Base-by-base conservation (phyloP, 1,284 basidiomycete genomes). In the Ganoderma lucidum region DNA sequence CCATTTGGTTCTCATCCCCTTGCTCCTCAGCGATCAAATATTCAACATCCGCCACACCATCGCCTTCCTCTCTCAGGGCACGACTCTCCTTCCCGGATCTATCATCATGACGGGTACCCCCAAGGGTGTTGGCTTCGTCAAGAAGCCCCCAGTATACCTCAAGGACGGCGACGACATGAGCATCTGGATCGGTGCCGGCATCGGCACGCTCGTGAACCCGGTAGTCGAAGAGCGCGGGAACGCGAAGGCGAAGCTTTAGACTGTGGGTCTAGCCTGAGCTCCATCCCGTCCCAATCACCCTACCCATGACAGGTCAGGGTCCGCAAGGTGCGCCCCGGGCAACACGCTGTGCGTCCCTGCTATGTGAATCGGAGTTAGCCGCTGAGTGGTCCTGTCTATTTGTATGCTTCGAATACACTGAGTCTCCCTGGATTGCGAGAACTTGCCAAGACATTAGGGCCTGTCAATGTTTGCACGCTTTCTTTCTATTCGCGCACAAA, bases 91-190 rank as follows among this genome's bases (percentile, higher is more conserved):
- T 70, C 88, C 93, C 0, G 96, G 96, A 0, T 90, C 92, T 0
- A 83, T 96, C 71, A 93, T 96, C 75, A 86, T 95, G 75, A 96
- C 94, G 61, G 92, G 91, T 3, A 93, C 92, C 1, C 92, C 92
- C 0, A 89, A 87, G 71, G 90, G 93, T 32, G 93, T 96, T 41
- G 95, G 95, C 0, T 94, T 92, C 73, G 90, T 90, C 53, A 87
- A 86, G 76, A 88, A 89, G 59, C 93, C 93, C 0, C 86, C 90
- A 0, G 67, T 92, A 12, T 93, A 88, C 77, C 83, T 97, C 41
- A 90, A 91, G 79, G 81, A 94, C 71, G 94, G 94, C 0, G 96
- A 97, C 74, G 86, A 87, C 53, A 87, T 94, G 71, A 83, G 83
- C 17, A 88, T 92, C 35, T 93, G 86, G 85, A 79, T 93, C 1